Percentiles rank a stretch among this genome's conserved stretches.
Evolutionary conservation across 805 yeast genomes (phyloP).

Genomic region (Wickerhamiella dianesei): DNA sequence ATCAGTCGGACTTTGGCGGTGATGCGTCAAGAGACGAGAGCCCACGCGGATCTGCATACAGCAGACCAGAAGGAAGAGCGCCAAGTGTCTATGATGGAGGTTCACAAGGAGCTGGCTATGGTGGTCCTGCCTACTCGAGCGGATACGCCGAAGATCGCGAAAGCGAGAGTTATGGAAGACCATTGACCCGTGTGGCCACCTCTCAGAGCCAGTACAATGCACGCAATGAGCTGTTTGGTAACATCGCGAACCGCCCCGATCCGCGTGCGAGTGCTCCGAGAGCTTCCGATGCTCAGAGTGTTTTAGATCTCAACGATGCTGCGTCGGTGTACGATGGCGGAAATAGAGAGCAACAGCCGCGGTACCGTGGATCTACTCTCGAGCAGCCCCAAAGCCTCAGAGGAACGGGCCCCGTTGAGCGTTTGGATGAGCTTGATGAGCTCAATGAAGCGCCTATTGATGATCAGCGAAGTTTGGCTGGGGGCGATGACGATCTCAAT

Average conservation of each 20-base stretch:
- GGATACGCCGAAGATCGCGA: background rate
- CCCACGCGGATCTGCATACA: background rate
- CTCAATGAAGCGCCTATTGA: background rate
- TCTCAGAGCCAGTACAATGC: constrained; percentile 11
- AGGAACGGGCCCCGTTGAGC: background rate
- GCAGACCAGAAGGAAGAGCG: background rate
- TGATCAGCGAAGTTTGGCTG: background rate
- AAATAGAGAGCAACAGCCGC: constrained; percentile 5
- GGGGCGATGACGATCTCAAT: constrained; percentile 2
- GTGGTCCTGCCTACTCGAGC: background rate
- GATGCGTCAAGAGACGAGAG: too few relatives aligned
- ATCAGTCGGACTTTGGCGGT: too few relatives aligned
- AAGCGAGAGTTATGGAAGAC: background rate
- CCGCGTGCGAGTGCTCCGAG: background rate
- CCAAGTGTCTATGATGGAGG: background rate
- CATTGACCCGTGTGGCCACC: constrained; percentile 16
- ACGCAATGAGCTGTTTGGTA: constrained; percentile 22
- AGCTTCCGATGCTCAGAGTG: constrained; percentile 2
- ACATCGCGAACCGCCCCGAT: constrained; percentile 3
- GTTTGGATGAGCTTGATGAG: constrained; percentile 1
- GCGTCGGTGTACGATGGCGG: constrained; percentile 17
- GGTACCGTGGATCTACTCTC: background rate
- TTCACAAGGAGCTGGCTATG: background rate
- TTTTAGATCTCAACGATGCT: constrained; percentile 20
- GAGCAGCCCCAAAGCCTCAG: background rate